A percentile compares a stretch with the other conserved stretches of the same genome.
Evolutionary conservation across 805 yeast species (phyloP).

Genomic region (Blastobotrys peoriensis): DNA sequence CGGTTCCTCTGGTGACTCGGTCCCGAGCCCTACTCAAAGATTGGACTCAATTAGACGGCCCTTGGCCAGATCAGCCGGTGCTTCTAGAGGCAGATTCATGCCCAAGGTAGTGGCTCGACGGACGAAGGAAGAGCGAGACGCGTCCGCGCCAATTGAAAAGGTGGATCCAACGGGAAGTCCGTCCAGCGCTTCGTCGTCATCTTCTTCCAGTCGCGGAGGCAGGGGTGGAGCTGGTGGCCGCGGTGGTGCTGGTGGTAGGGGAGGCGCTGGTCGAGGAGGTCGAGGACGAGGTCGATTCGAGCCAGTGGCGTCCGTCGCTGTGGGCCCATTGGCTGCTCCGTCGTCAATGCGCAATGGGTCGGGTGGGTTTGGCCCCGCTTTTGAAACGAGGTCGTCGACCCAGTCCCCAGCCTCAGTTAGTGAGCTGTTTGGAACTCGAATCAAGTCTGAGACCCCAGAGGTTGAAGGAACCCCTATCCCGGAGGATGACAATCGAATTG

Average conservation of each 20-base stretch:
- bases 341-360: constrained; percentile 10
- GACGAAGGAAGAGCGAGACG: constrained; percentile 76
- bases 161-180: constrained; percentile 28
- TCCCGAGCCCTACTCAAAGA: too few species aligned
- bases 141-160: constrained; percentile 56
- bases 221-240: constrained; percentile 8
- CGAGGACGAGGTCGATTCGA: constrained; percentile 22
- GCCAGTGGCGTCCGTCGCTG: constrained; percentile 25
- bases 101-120: constrained; percentile 86
- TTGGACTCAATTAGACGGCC: constrained; percentile 19
- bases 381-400: not conserved
- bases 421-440: constrained; percentile 6
- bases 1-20: too few species aligned
- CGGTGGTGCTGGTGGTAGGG: constrained; percentile 6
- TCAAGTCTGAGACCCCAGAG: constrained; percentile 20
- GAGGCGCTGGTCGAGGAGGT: constrained; percentile 13
- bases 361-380: constrained; percentile 3
- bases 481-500: constrained; percentile 15
- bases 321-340: constrained; percentile 34
- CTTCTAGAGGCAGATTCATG: constrained; percentile 48
- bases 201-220: constrained; percentile 15
- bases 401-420: not conserved
- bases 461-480: constrained; percentile 10
- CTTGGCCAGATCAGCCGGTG: too few species aligned
- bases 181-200: constrained; percentile 1